phyloP scores from a whole-genome alignment of 805 yeast species.

The Suhomyces faveliae region DNA sequence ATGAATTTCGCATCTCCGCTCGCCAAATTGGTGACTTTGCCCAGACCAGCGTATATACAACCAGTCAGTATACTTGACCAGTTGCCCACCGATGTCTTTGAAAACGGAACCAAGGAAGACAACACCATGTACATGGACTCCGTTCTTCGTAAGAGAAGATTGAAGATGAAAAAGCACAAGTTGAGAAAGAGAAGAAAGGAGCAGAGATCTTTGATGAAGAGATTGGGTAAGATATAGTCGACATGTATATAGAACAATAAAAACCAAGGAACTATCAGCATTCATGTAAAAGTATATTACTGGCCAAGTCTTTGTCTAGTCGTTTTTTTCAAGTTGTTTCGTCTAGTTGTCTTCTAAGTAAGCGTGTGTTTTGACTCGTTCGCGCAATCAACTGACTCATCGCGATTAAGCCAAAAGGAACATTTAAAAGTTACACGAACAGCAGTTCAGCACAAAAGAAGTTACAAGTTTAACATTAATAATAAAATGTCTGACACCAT shows the following conservation, averaged over 20 bases:
- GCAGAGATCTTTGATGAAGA: conserved; percentile 78
- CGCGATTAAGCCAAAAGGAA: background rate
- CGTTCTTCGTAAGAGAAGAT: conserved; percentile 79
- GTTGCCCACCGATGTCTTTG: conserved; percentile 4
- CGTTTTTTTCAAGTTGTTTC: background rate
- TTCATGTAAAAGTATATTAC: too few species aligned
- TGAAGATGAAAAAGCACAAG: conserved; percentile 97
- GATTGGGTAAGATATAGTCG: conserved; percentile 50
- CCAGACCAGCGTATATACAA: conserved; percentile 2
- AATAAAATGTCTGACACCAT: conserved; percentile 27
- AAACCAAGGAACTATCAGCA: too few species aligned
- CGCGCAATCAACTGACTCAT: background rate
- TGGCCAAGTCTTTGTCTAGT: too few species aligned
- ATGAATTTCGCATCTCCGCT: background rate
- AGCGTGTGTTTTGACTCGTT: background rate
- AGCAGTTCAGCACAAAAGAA: background rate
- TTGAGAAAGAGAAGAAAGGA: conserved; percentile 95
- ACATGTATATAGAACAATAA: background rate
- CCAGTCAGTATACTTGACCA: conserved; percentile 4
- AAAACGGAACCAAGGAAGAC: conserved; percentile 12
- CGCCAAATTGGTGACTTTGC: background rate
- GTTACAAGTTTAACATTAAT: conserved; percentile 3
- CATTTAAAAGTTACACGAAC: background rate
- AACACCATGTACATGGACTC: conserved; percentile 55
- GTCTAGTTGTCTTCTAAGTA: background rate